Conservation (phyloP, 306 rosid genomes). For the Bauhinia variegata region DNA sequence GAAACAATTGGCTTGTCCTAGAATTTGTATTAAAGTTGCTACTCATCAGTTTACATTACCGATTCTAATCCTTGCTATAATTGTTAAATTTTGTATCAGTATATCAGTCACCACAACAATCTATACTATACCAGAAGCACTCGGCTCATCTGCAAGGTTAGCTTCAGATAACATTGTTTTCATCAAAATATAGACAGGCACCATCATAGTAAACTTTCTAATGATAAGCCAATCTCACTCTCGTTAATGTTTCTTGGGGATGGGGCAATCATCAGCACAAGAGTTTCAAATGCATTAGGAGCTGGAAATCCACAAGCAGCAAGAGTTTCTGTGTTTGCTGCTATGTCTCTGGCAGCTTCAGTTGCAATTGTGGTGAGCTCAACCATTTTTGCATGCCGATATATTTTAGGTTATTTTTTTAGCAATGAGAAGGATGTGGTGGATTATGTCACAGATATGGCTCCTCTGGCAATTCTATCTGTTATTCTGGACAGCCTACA, state of each 20-base stretch:
- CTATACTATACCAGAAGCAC: slow-evolving; percentile 65
- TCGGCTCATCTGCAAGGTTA: slow-evolving; percentile 84
- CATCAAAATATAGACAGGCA: background rate
- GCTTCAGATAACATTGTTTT: background rate
- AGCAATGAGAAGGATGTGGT: slow-evolving; percentile 73
- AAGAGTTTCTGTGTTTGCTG: slow-evolving; percentile 53
- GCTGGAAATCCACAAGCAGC: slow-evolving; percentile 72
- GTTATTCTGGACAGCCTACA: slow-evolving; percentile 59
- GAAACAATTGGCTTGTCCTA: background rate
- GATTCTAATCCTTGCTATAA: no score
- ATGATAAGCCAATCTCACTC: background rate
- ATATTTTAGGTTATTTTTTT: slow-evolving; percentile 57
- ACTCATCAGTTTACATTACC: no score
- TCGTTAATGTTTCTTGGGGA: slow-evolving; percentile 25
- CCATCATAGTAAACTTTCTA: no score
- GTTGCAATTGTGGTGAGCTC: slow-evolving; percentile 48
- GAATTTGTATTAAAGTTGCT: background rate
- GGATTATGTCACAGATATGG: slow-evolving; percentile 60
- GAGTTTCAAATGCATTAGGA: slow-evolving; percentile 83
- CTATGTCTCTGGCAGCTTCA: slow-evolving; percentile 45
- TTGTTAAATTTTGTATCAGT: slow-evolving; percentile 42
- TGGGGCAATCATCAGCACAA: slow-evolving; percentile 43
- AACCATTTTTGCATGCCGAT: slow-evolving; percentile 44
- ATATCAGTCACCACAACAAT: slow-evolving; percentile 50
- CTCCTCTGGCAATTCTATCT: slow-evolving; percentile 59